Base-by-base conservation (phyloP, 208 protist species). In the Leptomonas seymouri region DNA sequence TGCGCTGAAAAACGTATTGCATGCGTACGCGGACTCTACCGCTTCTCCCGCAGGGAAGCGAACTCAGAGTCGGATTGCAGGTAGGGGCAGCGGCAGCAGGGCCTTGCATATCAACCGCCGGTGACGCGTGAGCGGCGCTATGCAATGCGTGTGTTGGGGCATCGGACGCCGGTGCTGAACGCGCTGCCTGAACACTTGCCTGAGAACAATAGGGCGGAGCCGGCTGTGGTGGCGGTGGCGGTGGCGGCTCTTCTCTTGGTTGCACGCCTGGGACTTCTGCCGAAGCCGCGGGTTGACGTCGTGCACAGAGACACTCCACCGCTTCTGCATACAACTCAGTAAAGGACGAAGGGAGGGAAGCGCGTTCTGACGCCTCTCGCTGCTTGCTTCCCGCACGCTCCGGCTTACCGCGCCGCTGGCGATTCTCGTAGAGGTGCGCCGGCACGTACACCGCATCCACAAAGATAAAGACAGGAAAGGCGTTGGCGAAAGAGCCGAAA, bases 1-100 rank as follows among this genome's bases (percentile, higher is more conserved):
- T 31, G 2, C 50, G 48, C n/a, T 71, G 63, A n/a, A 50, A 67
- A 30, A 77, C 50, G 50, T 71, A 77, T 8, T 67, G 56, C 71
- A 77, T 46, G 50, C 64, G 71, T 28, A 62, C 6, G 20, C 42
- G 36, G 11, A 70, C 64, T 25, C 66, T 42, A 6, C 56, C 50
- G 27, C 23, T 54, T 36, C 25, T 25, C 30, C 12, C 23, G 3
- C 9, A n/a, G 21, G 45, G 5, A 9, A 28, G 21, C 6, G 53
- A 57, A 30, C 3, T 15, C 6, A 30, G 3, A 21, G 34, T 15
- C 39, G 39, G 39, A 44, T 3, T 55, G 50, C 5, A 7, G 50
- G 50, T 31, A 55, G 50, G 7, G 25, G 25, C 16, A 56, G 51
- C 28, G 28, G 51, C 14, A 21, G 28, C 44, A n/a, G 44, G 20